Conservation (phyloP, 495 filamentous ascomycete species). For the Aspergillus diversus region DNA sequence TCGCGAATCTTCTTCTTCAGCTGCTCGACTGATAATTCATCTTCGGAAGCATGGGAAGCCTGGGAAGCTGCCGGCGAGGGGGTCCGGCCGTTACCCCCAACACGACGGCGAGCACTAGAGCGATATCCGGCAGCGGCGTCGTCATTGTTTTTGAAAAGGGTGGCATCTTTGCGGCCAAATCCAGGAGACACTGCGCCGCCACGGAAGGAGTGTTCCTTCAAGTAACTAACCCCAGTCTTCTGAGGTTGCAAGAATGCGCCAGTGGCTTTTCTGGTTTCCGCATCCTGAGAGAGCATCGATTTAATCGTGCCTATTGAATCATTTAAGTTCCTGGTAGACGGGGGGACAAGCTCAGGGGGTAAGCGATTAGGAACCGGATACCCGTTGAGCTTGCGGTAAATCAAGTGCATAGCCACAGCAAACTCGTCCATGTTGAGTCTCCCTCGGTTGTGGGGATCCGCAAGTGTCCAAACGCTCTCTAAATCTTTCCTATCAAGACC, state of each 20-base stretch:
- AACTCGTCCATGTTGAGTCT: slow-evolving; percentile 97
- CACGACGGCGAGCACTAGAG: slow-evolving; percentile 87
- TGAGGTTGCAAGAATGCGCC: slow-evolving; percentile 89
- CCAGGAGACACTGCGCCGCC: slow-evolving; percentile 48
- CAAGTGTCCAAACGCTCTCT: slow-evolving; percentile 92
- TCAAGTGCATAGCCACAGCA: slow-evolving; percentile 98
- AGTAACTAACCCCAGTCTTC: slow-evolving; percentile 95
- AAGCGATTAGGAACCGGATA: slow-evolving; percentile 92
- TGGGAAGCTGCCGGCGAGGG: slow-evolving; percentile 77
- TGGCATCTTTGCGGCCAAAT: slow-evolving; percentile 81
- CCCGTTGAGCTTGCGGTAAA: slow-evolving; percentile 94
- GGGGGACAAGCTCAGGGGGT: slow-evolving; percentile 92
- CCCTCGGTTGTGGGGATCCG: slow-evolving; percentile 90
- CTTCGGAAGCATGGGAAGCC: slow-evolving; percentile 74
- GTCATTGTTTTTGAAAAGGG: slow-evolving; percentile 95
- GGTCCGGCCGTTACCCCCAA: slow-evolving; percentile 72
- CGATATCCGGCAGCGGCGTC: slow-evolving; percentile 84
- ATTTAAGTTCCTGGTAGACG: slow-evolving; percentile 91
- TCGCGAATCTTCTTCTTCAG: slow-evolving; percentile 92
- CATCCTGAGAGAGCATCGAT: slow-evolving; percentile 87
- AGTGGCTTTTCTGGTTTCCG: slow-evolving; percentile 78
- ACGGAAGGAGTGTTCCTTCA: slow-evolving; percentile 94
- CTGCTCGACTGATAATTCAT: slow-evolving; percentile 85
- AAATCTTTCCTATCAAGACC: slow-evolving; percentile 87
- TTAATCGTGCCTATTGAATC: slow-evolving; percentile 93